Evolutionary conservation across 2,329 filamentous ascomycete genomes (phyloP).

Genomic region (Bipolaris bicolor): DNA sequence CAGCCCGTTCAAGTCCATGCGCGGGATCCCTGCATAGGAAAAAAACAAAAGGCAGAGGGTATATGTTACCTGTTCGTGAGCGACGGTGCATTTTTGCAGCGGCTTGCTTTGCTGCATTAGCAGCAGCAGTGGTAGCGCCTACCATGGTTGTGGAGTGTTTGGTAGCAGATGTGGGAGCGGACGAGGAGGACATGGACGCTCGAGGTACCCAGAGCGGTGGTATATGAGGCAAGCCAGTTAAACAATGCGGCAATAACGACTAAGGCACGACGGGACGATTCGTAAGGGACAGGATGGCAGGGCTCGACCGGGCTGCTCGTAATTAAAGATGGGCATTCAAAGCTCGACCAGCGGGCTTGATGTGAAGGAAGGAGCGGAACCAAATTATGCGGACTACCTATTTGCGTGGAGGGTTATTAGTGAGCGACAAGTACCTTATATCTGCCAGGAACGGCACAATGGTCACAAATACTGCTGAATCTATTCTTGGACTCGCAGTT

Average conservation of each 20-base stretch:
- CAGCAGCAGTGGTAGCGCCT: constrained; percentile 54
- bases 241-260: constrained; percentile 51
- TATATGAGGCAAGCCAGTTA: constrained; percentile 47
- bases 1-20: constrained; percentile 36
- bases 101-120: constrained; percentile 60
- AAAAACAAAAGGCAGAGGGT: constrained; percentile 19
- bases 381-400: constrained; percentile 57
- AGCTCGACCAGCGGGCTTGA: constrained; percentile 58
- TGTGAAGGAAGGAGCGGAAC: constrained; percentile 48
- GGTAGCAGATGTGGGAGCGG: constrained; percentile 48
- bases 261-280: constrained; percentile 51
- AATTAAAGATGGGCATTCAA: constrained; percentile 56
- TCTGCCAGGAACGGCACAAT: constrained; percentile 48
- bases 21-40: constrained; percentile 46
- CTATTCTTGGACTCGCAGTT: constrained; percentile 55
- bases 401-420: constrained; percentile 34
- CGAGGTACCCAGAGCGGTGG: constrained; percentile 50
- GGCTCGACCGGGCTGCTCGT: constrained; percentile 50
- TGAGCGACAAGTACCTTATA: constrained; percentile 56
- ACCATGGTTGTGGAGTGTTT: constrained; percentile 57
- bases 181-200: constrained; percentile 58
- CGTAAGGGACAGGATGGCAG: constrained; percentile 52
- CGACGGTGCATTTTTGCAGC: constrained; percentile 90
- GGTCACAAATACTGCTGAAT: constrained; percentile 50
- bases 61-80: constrained; percentile 85